phyloP scores from a whole-genome alignment of 371 early-diverging fungal species.

The Blakeslea trispora region DNA sequence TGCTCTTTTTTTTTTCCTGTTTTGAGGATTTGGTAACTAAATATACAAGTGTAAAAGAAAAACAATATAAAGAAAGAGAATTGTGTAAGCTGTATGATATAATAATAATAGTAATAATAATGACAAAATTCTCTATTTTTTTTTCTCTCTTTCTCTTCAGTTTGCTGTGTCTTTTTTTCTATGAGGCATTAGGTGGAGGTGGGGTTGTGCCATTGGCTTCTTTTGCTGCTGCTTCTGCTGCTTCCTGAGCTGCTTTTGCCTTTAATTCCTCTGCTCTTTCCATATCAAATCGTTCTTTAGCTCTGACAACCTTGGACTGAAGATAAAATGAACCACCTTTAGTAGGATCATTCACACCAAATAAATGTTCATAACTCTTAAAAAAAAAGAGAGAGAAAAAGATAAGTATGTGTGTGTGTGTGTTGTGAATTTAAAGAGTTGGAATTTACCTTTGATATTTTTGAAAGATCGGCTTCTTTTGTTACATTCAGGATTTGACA shows the following conservation, averaged over 20 bases:
- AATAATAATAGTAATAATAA: no score
- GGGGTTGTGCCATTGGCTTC: constrained; percentile 15
- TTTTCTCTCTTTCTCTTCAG: constrained; percentile 1
- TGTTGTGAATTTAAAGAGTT: no score
- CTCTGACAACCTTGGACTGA: constrained; percentile 92
- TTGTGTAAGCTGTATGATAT: no score
- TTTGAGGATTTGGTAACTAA: no score
- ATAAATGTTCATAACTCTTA: constrained; percentile 92
- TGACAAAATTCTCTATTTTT: background rate
- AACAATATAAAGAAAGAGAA: no score
- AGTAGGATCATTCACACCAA: constrained; percentile 83
- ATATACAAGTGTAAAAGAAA: no score
- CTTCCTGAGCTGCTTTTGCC: constrained; percentile 27
- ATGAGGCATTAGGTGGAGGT: constrained; percentile 25
- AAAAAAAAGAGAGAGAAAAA: no score
- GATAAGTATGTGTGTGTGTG: no score
- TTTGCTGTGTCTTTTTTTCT: constrained; percentile 4
- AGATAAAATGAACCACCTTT: constrained; percentile 93
- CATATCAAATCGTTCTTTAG: constrained; percentile 91
- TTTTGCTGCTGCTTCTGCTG: constrained; percentile 30
- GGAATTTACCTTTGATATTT: constrained; percentile 71
- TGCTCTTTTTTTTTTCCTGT: no score
- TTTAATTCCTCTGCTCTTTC: constrained; percentile 71
- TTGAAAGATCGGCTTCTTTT: constrained; percentile 70
- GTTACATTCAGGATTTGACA: constrained; percentile 89